Conservation (phyloP, 139 green algal species). For the Micractinium conductrix region DNA sequence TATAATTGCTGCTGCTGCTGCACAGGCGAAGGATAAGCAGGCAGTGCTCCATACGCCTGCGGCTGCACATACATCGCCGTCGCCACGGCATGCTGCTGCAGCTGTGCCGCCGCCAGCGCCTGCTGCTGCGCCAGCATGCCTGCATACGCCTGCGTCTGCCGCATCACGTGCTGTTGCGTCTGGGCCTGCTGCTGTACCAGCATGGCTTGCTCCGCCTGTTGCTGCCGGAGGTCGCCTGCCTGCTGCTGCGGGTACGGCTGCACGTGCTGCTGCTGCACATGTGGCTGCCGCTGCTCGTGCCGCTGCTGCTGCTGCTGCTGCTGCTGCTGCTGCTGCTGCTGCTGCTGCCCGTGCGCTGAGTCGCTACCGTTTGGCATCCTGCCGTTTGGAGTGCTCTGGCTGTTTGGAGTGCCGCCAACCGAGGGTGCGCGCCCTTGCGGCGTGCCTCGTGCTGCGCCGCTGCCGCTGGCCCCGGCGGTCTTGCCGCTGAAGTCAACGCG, state of each 20-base stretch:
- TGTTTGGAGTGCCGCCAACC: too few relatives aligned
- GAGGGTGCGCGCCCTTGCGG: too few relatives aligned
- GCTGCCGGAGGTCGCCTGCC: neutral
- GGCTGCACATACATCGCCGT: too few relatives aligned
- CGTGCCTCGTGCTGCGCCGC: neutral
- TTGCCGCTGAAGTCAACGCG: constrained; percentile 18
- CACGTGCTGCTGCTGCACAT: neutral
- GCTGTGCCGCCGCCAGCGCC: too few relatives aligned
- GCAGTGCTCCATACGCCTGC: too few relatives aligned
- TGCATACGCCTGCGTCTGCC: neutral
- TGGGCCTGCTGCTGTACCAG: neutral
- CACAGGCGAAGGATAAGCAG: neutral
- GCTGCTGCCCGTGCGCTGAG: neutral
- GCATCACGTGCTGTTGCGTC: neutral
- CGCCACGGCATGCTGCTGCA: too few relatives aligned
- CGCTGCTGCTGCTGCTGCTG: neutral
- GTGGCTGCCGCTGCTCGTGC: neutral
- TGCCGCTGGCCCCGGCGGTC: too few relatives aligned
- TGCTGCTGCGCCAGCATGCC: too few relatives aligned
- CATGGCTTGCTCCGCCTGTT: neutral
- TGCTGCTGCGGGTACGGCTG: neutral
- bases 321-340: neutral
- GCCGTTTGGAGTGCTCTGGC: too few relatives aligned
- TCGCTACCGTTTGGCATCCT: neutral
- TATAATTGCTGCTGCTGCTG: neutral